Evolutionary conservation across 805 yeast genomes (phyloP).

Genomic region (Barnettozyma siamensis): DNA sequence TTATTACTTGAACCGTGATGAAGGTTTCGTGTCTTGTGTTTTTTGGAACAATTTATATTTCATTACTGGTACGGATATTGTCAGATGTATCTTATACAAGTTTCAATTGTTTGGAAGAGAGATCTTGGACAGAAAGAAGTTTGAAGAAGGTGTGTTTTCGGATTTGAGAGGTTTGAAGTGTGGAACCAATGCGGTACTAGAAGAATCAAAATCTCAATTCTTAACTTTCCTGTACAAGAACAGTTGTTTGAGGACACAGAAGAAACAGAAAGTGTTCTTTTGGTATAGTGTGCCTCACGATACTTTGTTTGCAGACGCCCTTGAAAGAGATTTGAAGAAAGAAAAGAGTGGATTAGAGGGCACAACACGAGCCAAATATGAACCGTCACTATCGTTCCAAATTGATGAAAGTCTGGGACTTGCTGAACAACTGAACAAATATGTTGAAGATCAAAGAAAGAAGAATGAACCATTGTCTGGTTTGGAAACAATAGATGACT

Average conservation of each 20-base stretch:
- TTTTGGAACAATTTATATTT: slow-evolving; percentile 87
- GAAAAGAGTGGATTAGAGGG: slow-evolving; percentile 57
- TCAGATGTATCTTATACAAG: slow-evolving; percentile 82
- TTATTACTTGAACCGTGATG: slow-evolving; percentile 80
- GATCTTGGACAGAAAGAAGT: slow-evolving; percentile 81
- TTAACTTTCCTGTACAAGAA: slow-evolving; percentile 79
- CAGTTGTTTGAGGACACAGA: slow-evolving; percentile 86
- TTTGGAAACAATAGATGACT: neutral
- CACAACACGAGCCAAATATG: slow-evolving; percentile 66
- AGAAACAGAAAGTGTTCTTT: slow-evolving; percentile 93
- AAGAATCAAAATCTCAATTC: slow-evolving; percentile 80
- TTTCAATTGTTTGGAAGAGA: slow-evolving; percentile 87
- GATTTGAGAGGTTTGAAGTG: slow-evolving; percentile 83
- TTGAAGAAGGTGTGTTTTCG: slow-evolving; percentile 93
- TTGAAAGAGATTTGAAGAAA: slow-evolving; percentile 85
- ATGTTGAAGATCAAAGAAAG: slow-evolving; percentile 30
- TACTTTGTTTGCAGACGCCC: slow-evolving; percentile 83
- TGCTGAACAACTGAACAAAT: slow-evolving; percentile 46
- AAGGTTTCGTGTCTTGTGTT: slow-evolving; percentile 89
- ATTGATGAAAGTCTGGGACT: slow-evolving; percentile 51
- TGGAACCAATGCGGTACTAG: slow-evolving; percentile 82
- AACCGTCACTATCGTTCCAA: slow-evolving; percentile 75
- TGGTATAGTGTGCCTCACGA: slow-evolving; percentile 98
- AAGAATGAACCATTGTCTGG: slow-evolving; percentile 1
- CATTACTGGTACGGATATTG: slow-evolving; percentile 94